Evolutionary conservation across 495 filamentous ascomycete genomes (phyloP).

Genomic region (Penicillium malachiteum): DNA sequence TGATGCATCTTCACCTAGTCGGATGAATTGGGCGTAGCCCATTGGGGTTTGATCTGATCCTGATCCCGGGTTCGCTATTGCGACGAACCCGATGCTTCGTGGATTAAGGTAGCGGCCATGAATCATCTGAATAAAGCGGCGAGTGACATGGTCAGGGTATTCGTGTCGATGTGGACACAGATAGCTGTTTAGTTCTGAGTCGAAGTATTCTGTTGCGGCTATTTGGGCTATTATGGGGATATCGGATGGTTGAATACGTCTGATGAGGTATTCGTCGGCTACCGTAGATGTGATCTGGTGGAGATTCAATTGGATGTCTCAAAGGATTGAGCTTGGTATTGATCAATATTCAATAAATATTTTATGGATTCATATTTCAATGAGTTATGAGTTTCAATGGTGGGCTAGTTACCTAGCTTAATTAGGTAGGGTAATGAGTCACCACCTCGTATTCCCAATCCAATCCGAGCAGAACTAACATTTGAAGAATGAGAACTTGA

Average conservation of each 20-base stretch:
- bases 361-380: too few species aligned
- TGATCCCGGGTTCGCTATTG: slow-evolving; percentile 3
- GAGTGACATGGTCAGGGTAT: slow-evolving; percentile 8
- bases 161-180: slow-evolving; percentile 12
- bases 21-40: slow-evolving; percentile 11
- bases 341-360: background rate
- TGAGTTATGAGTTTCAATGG: too few species aligned
- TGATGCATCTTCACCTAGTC: slow-evolving; percentile 7
- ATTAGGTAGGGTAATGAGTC: background rate
- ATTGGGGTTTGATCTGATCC: background rate
- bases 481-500: too few species aligned
- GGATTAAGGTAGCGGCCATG: slow-evolving; percentile 9
- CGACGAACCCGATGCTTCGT: slow-evolving; percentile 12
- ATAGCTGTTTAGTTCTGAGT: slow-evolving; percentile 5
- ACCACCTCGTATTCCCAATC: background rate
- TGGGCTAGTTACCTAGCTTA: too few species aligned
- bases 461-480: too few species aligned
- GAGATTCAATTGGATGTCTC: background rate
- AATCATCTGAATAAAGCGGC: slow-evolving; percentile 13
- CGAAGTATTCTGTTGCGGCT: slow-evolving; percentile 4
- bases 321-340: background rate
- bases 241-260: slow-evolving; percentile 4
- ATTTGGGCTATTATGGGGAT: slow-evolving; percentile 4
- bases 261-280: slow-evolving; percentile 5
- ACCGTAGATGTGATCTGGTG: background rate